phyloP scores from a whole-genome alignment of 306 rosid species.

The Hylodesmum podocarpum region DNA sequence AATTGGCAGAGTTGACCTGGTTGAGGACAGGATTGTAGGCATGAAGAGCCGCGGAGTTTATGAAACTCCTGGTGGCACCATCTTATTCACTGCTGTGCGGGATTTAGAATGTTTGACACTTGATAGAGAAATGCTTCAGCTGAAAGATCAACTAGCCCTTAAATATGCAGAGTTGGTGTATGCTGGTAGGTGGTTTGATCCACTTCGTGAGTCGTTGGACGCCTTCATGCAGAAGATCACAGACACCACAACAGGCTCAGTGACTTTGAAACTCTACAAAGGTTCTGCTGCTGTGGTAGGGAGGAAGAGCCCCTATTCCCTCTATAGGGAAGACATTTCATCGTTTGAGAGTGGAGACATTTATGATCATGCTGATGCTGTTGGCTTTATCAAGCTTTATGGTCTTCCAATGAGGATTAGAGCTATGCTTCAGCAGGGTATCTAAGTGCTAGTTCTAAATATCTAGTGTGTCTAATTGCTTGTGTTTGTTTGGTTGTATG shows the following conservation, averaged over 20 bases:
- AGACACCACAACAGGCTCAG: constrained; percentile 70
- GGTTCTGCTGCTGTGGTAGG: constrained; percentile 66
- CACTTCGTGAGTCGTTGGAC: constrained; percentile 80
- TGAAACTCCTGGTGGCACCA: constrained; percentile 95
- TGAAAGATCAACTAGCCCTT: constrained; percentile 69
- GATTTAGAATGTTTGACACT: constrained; percentile 80
- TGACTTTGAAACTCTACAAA: constrained; percentile 66
- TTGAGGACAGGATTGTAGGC: constrained; percentile 85
- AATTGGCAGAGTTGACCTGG: constrained; percentile 86
- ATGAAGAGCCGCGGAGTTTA: constrained; percentile 94
- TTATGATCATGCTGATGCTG: constrained; percentile 92
- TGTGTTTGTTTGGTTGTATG: too few relatives aligned
- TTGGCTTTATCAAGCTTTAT: constrained; percentile 82
- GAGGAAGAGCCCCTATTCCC: constrained; percentile 62
- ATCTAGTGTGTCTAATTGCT: too few relatives aligned
- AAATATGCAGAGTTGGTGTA: constrained; percentile 86
- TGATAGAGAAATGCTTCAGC: constrained; percentile 70
- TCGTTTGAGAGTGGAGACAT: constrained; percentile 81
- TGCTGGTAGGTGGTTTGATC: constrained; percentile 93
- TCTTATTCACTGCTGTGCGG: constrained; percentile 65
- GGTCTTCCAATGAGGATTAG: constrained; percentile 86
- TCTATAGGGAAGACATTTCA: constrained; percentile 87
- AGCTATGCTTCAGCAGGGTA: constrained; percentile 70
- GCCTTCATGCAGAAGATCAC: constrained; percentile 88
- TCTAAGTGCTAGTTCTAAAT: constrained; percentile 17